Evolutionary conservation across 306 rosid species (phyloP), one percentile per base, ranked within the genome.

Genomic region (Arachis hypogaea): DNA sequence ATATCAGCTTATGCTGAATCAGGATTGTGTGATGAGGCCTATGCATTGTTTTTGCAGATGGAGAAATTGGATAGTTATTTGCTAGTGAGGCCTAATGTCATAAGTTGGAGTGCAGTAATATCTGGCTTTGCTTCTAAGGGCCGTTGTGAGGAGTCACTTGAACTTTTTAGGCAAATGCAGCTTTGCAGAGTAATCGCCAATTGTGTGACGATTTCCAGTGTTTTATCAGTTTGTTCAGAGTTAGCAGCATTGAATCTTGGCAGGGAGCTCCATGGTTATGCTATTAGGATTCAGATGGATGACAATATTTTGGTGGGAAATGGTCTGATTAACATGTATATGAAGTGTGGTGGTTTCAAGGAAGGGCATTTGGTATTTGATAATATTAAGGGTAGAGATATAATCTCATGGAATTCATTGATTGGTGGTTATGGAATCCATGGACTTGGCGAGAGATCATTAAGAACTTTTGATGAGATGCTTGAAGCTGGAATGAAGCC

Each of bases 41-140:
- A 80, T 64, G 85, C 74, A 49, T 55, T 84, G 49, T 81, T 90
- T 78, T 75, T 84, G 42, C 78, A 78, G 87, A 67, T 93, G 83
- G 83, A 77, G 69, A 73, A 81, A 54, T 74, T 69, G 8, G 71
- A 47, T 68, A 78, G 57, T 44, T 58, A 63, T 81, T 76, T 81
- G 36, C 14, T 12, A 9, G 11, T 82, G 77, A 87, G 82, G 51
- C 93, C 98, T 29, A 89, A 89, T 79, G 88, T 93, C 59, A 71
- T 90, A 83, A 93, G 89, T 86, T 93, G 96, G 97, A 87, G 93
- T 70, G 86, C 96, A 28, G 82, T 87, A 61, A 91, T 93, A 22
- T 69, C 80, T 77, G 90, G 92, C 55, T 87, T 86, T 86, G 85
- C 92, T 65, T 81, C 83, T 18, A 69, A 71, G 7, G 89, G 96